Conservation (phyloP, 2,329 filamentous ascomycete genomes). For the Alternaria gansuensis region DNA sequence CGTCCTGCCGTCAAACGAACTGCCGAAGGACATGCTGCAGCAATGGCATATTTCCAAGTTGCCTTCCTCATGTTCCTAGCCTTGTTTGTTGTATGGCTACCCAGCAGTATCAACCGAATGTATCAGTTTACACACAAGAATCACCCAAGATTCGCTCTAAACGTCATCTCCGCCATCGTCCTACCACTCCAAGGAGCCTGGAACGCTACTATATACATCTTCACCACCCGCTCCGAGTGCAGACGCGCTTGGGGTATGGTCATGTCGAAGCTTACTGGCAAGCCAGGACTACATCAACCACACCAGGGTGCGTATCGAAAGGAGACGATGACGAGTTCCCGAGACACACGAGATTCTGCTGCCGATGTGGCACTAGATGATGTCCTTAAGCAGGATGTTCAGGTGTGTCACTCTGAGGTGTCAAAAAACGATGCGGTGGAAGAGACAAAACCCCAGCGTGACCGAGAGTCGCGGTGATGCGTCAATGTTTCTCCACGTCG, state of each 20-base stretch:
- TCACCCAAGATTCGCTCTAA: constrained; percentile 63
- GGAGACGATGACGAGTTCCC: constrained; percentile 21
- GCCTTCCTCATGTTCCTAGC: constrained; percentile 76
- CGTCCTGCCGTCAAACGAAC: constrained; percentile 8
- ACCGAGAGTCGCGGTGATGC: constrained; percentile 2
- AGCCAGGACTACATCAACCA: constrained; percentile 5
- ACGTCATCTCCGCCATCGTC: constrained; percentile 76
- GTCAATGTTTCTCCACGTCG: constrained; percentile 14
- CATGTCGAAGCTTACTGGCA: constrained; percentile 21
- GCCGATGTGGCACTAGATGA: constrained; percentile 21
- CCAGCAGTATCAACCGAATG: constrained; percentile 74
- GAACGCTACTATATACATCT: constrained; percentile 80
- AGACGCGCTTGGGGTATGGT: constrained; percentile 29
- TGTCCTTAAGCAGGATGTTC: constrained; percentile 16
- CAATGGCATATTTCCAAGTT: constrained; percentile 75
- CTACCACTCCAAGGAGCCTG: constrained; percentile 85
- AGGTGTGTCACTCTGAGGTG: constrained; percentile 9
- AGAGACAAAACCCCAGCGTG: not conserved
- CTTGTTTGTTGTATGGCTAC: constrained; percentile 75
- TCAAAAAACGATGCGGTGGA: not conserved
- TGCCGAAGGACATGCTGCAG: constrained; percentile 59
- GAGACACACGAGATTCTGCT: constrained; percentile 15
- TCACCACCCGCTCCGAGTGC: constrained; percentile 42
- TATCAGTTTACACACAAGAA: constrained; percentile 70
- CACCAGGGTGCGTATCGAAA: constrained; percentile 6